Evolutionary conservation across 371 early-diverging fungal genomes (phyloP).

Genomic region (Syncephalastrum racemosum): DNA sequence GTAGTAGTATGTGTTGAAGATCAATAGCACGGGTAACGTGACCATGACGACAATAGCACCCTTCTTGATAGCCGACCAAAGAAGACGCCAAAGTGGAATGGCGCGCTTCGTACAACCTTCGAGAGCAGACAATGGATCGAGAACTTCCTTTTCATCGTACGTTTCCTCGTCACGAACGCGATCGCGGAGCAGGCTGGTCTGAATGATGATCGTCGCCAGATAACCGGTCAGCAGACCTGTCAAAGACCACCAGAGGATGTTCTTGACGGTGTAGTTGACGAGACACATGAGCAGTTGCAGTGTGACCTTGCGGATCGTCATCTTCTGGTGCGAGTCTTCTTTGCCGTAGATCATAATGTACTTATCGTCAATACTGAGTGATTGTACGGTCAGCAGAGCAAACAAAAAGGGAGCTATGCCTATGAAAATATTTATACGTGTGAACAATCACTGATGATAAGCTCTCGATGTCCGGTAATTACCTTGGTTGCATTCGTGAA

Average conservation of each 20-base stretch:
- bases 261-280: constrained; percentile 52
- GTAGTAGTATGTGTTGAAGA: constrained; percentile 35
- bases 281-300: constrained; percentile 54
- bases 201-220: constrained; percentile 40
- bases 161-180: constrained; percentile 11
- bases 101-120: constrained; percentile 14
- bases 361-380: constrained; percentile 52
- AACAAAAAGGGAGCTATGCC: constrained; percentile 62
- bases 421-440: constrained; percentile 10
- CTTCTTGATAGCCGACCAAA: constrained; percentile 37
- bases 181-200: constrained; percentile 24
- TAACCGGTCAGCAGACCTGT: constrained; percentile 53
- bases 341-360: constrained; percentile 48
- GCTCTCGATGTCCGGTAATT: constrained; percentile 7
- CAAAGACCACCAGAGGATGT: constrained; percentile 64
- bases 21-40: constrained; percentile 35
- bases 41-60: constrained; percentile 25
- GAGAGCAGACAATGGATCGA: constrained; percentile 16
- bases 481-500: constrained; percentile 68
- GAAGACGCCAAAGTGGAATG: constrained; percentile 39
- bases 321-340: constrained; percentile 29
- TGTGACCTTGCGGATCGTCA: constrained; percentile 46
- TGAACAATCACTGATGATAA: background rate
- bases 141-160: constrained; percentile 17
- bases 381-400: constrained; percentile 57